phyloP scores from a whole-genome alignment of 2,329 filamentous ascomycete species.

The Akanthomyces lecanii region DNA sequence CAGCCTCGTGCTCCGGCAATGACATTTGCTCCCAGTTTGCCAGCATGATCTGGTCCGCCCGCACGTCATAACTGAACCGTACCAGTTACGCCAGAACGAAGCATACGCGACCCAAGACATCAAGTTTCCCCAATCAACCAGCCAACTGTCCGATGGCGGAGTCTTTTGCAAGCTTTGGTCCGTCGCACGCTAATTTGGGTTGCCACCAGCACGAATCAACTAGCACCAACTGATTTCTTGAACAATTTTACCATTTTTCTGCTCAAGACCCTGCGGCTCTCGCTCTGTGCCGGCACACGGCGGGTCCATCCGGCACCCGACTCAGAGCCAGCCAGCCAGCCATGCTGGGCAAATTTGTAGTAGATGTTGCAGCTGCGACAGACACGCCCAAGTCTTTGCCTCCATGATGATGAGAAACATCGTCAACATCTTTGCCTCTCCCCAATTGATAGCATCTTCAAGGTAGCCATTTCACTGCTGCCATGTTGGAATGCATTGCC shows the following conservation, averaged over 20 bases:
- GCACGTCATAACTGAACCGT: not conserved
- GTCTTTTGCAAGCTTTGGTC: not conserved
- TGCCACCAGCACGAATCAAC: not conserved
- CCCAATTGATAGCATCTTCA: no score
- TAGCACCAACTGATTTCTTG: not conserved
- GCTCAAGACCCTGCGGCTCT: conserved; percentile 5
- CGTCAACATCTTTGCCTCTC: no score
- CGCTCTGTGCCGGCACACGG: not conserved
- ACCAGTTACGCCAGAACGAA: not conserved
- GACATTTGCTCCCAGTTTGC: not conserved
- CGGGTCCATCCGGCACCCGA: conserved; percentile 6
- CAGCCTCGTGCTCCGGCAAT: not conserved
- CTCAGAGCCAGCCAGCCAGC: no score
- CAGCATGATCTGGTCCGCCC: not conserved
- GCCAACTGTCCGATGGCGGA: not conserved
- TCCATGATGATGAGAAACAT: no score
- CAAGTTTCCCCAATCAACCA: not conserved
- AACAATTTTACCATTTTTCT: not conserved
- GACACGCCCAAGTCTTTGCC: no score
- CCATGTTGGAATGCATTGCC: no score
- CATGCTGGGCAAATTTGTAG: no score
- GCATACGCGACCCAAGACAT: not conserved
- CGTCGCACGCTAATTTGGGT: not conserved
- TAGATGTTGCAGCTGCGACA: no score
- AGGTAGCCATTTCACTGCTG: no score